Evolutionary conservation across 345 rosid genomes (phyloP).

Genomic region (Brassica juncea): DNA sequence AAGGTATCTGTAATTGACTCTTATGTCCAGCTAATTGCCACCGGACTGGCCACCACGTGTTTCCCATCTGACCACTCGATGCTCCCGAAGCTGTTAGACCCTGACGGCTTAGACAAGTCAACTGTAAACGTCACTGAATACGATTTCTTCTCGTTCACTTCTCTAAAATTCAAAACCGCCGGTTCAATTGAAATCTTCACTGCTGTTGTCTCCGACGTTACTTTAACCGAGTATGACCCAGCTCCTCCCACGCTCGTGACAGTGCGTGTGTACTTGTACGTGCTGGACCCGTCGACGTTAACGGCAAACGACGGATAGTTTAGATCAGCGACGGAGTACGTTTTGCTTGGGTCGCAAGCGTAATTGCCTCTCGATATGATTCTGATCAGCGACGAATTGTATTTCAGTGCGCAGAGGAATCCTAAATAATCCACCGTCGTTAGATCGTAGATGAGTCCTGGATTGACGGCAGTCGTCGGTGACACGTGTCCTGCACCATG

Average conservation of each 20-base stretch:
- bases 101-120: conserved; percentile 42
- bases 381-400: conserved; percentile 51
- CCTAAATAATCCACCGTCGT: conserved; percentile 58
- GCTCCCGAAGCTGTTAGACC: conserved; percentile 53
- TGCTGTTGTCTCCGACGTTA: conserved; percentile 21
- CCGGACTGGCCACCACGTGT: conserved; percentile 73
- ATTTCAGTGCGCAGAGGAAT: conserved; percentile 76
- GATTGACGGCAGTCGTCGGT: conserved; percentile 51
- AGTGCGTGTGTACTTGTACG: too few species aligned
- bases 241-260: too few species aligned
- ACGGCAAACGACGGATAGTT: conserved; percentile 50
- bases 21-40: conserved; percentile 75
- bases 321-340: conserved; percentile 49
- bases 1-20: conserved; percentile 12
- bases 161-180: conserved; percentile 45
- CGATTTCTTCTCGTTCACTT: conserved; percentile 58
- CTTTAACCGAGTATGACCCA: neutral
- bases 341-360: conserved; percentile 53
- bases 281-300: too few species aligned
- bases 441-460: conserved; percentile 80
- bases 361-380: conserved; percentile 49
- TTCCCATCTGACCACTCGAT: conserved; percentile 81
- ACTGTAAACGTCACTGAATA: conserved; percentile 55
- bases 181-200: conserved; percentile 64
- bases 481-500: conserved; percentile 63